Evolutionary conservation across 2,329 filamentous ascomycete species (phyloP), one percentile per base, ranked within the genome.

Genomic region (Penicillium sp.): DNA sequence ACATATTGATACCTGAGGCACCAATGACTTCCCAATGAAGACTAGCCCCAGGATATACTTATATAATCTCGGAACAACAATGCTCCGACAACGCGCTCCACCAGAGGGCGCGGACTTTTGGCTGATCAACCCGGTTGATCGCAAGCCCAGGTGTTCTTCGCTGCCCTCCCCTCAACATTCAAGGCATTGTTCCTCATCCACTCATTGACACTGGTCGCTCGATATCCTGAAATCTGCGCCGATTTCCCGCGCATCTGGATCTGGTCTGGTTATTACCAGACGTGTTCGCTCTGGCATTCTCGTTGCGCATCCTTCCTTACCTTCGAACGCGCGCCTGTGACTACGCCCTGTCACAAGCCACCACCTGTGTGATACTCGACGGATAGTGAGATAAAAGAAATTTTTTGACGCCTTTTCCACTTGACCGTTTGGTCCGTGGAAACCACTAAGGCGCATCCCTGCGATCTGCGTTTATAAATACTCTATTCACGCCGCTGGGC

Each of bases 11-110:
- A 14, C 45, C 33, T 47, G 31, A 37, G 53, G 39, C 47, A 45
- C 49, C 4, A 9, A 13, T 3, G 2, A 6, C 25, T 7, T 16
- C 48, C 35, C 2, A 45, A 33, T 42, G 13, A 5, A 23, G 44
- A 21, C 23, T 54, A 54, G 52, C 26, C 4, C 5, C 1, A 10
- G 2, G 49, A 43, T 11, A 1, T 45, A 29, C n/a, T 42, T n/a
- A 42, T 19, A 23, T 13, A 42, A 42, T 37, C 23, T 6, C 50
- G 27, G 44, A 23, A 10, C 26, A 19, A 46, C 42, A 13, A 11
- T 46, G 39, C 19, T 47, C 64, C 65, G 63, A 25, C 6, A 60
- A 62, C 63, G 63, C 67, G 59, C 69, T 81, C 37, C 63, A 70
- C 55, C 56, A 55, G 58, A 57, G 58, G 59, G 65, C 65, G 63